phyloP scores from a whole-genome alignment of 768 basidiomycete species.

The Termitomyces sp. region DNA sequence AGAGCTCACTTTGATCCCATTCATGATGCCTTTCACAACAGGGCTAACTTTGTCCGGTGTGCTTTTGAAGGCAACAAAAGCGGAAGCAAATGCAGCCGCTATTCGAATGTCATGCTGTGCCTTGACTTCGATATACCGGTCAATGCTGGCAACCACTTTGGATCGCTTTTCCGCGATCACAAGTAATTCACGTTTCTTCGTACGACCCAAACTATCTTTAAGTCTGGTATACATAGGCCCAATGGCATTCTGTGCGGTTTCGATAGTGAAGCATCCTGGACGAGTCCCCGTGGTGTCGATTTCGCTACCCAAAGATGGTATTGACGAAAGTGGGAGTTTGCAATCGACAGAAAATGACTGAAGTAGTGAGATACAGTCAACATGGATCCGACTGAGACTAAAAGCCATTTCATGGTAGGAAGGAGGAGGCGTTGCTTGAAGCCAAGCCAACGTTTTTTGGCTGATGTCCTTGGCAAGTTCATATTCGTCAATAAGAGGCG shows the following conservation, averaged over 20 bases:
- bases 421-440: conserved; percentile 71
- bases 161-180: conserved; percentile 73
- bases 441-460: conserved; percentile 60
- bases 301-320: conserved; percentile 75
- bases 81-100: conserved; percentile 85
- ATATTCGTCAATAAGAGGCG: conserved; percentile 51
- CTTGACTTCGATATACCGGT: conserved; percentile 80
- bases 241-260: conserved; percentile 69
- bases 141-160: conserved; percentile 66
- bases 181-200: conserved; percentile 74
- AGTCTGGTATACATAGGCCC: conserved; percentile 68
- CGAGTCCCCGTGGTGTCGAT: conserved; percentile 71
- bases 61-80: conserved; percentile 81
- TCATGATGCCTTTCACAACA: conserved; percentile 96
- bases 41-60: conserved; percentile 95
- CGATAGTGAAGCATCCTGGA: conserved; percentile 71
- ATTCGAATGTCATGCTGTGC: conserved; percentile 84
- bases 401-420: conserved; percentile 92
- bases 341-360: conserved; percentile 82
- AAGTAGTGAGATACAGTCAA: conserved; percentile 78
- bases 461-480: conserved; percentile 66
- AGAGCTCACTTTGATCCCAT: conserved; percentile 82
- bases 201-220: conserved; percentile 69
- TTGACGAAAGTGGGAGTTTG: conserved; percentile 75
- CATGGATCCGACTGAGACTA: conserved; percentile 72